Base-by-base conservation (phyloP, 305 asterid genomes). In the Rubia peregrina region DNA sequence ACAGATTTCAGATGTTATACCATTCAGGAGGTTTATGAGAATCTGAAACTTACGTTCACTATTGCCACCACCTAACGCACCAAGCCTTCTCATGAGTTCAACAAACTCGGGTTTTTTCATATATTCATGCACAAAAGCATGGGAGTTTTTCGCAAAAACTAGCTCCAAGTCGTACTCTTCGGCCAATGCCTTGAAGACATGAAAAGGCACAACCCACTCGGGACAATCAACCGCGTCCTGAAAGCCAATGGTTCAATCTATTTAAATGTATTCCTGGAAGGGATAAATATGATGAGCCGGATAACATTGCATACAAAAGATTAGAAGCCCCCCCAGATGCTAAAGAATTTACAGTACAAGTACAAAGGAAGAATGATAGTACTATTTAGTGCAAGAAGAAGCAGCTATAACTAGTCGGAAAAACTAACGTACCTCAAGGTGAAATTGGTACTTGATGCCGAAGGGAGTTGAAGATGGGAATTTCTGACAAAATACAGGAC, bases 191-290 rank as follows among this genome's bases (percentile, higher is more conserved):
- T 94, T 94, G 85, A 94, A 94, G 75, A 89, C 79, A 65, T 80
- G 91, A 75, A 94, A 84, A 22, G 97, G 96, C 62, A 94, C 97
- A 38, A 94, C 83, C 98, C 97, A 94, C 75, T 91, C 97, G 0
- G 98, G 98, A 67, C 97, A 94, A 77, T 91, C 98, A 64, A 94
- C 96, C 13, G 96, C 98, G 74, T 91, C 99, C 98, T 94, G 87
- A 72, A 85, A 71, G 59, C 75, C 40, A 67, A 57, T 40, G 44
- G 41, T 36, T n/a, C 51, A 55, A 60, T 64, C 59, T 36, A 65
- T 43, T 73, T 6, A 53, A 26, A 56, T 5, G 41, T 14, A 68
- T 72, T 41, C 51, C 75, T 33, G 36, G 36, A 33, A 33, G 36
- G 36, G 3, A 33, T 33, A 33, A 33, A 33, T 33, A 33, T 33